These are phyloP conservation scores for Marasmius tenuissimus DNA, from an alignment of 1,284 basidiomycete species.

Conservation along the genomic window DNA sequence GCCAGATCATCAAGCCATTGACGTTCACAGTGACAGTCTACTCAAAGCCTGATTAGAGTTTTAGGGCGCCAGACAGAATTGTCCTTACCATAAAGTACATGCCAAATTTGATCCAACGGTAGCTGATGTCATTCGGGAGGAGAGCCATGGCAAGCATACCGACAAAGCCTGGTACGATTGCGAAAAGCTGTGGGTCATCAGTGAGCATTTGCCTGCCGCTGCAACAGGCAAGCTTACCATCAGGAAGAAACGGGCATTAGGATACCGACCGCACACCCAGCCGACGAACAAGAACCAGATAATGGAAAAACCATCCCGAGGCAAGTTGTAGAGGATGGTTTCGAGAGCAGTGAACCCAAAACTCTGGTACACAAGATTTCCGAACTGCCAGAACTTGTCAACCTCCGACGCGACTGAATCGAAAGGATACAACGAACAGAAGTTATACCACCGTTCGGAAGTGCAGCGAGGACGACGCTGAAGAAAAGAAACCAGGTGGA, in stretches of 20 bases:
- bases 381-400: conserved; percentile 7
- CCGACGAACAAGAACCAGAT: conserved; percentile 16
- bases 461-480: conserved; percentile 7
- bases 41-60: neutral
- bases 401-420: neutral
- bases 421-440: conserved; percentile 4
- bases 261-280: conserved; percentile 6
- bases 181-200: conserved; percentile 2
- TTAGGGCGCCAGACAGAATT: neutral
- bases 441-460: conserved; percentile 15
- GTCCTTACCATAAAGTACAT: conserved; percentile 14
- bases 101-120: conserved; percentile 16
- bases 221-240: conserved; percentile 8
- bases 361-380: conserved; percentile 13
- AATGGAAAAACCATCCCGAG: conserved; percentile 11
- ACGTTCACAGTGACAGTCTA: conserved; percentile 11
- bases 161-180: conserved; percentile 13
- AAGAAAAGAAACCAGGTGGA: conserved; percentile 18
- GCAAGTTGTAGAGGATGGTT: conserved; percentile 13
- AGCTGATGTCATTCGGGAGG: conserved; percentile 5
- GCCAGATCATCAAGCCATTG: conserved; percentile 15
- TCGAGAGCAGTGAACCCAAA: conserved; percentile 15
- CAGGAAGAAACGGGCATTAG: conserved; percentile 7
- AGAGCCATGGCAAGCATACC: conserved; percentile 15
- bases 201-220: neutral